phyloP scores from a whole-genome alignment of 2,329 filamentous ascomycete genomes.

The Daldinia sp. region DNA sequence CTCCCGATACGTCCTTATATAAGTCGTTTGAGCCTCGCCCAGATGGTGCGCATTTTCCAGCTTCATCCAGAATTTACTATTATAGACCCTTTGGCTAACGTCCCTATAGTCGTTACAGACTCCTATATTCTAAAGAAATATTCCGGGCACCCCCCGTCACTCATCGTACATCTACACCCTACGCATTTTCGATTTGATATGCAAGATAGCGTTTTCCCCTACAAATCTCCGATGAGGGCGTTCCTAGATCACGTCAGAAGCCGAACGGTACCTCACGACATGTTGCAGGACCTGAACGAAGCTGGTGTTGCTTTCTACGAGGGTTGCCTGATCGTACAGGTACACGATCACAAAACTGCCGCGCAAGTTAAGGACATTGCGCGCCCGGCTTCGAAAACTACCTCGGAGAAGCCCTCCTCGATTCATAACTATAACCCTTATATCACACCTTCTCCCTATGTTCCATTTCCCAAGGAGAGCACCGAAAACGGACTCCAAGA shows the following conservation, averaged over 20 bases:
- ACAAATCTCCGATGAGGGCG: conserved; percentile 90
- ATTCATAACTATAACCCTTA: conserved; percentile 94
- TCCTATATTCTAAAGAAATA: conserved; percentile 87
- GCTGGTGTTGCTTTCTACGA: conserved; percentile 87
- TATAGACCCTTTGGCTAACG: conserved; percentile 30
- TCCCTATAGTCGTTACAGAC: conserved; percentile 73
- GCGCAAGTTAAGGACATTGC: conserved; percentile 70
- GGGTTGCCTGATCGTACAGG: conserved; percentile 91
- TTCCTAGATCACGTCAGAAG: conserved; percentile 80
- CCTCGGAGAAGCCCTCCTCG: conserved; percentile 77
- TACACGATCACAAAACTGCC: conserved; percentile 86
- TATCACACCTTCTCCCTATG: conserved; percentile 88
- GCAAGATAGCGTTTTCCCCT: conserved; percentile 91
- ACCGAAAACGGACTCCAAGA: conserved; percentile 46
- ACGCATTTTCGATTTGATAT: conserved; percentile 93
- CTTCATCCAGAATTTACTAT: conserved; percentile 26
- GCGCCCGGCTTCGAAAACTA: conserved; percentile 66
- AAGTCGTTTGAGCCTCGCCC: conserved; percentile 62
- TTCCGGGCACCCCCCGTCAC: conserved; percentile 78
- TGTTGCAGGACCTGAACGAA: conserved; percentile 81
- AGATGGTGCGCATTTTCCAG: conserved; percentile 59
- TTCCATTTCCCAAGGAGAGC: conserved; percentile 75
- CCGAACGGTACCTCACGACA: conserved; percentile 88
- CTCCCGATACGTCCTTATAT: conserved; percentile 56
- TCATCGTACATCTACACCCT: conserved; percentile 86